phyloP scores from a whole-genome alignment of 345 rosid genomes.

The Ceriops zippeliana region DNA sequence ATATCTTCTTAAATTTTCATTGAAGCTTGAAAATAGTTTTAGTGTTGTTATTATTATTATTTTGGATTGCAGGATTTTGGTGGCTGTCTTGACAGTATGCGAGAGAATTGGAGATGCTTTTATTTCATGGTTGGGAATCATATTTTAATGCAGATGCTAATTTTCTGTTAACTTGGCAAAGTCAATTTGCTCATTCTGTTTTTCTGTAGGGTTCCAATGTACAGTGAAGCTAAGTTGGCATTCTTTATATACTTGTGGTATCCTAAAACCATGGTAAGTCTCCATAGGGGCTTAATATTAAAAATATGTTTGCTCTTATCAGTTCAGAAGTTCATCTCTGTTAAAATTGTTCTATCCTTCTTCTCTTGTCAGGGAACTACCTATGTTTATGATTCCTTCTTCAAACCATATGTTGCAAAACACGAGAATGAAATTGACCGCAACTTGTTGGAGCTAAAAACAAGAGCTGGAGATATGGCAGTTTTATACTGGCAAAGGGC shows the following conservation, averaged over 20 bases:
- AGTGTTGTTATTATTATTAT: not conserved
- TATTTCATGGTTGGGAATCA: slow-evolving; percentile 51
- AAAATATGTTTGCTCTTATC: not conserved
- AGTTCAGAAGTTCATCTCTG: not conserved
- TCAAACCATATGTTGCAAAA: slow-evolving; percentile 15
- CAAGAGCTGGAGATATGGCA: slow-evolving; percentile 15
- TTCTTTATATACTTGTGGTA: slow-evolving; percentile 82
- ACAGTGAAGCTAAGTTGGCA: slow-evolving; percentile 78
- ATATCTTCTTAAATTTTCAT: not conserved
- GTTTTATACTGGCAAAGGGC: slow-evolving; percentile 21
- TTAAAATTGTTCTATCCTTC: not conserved
- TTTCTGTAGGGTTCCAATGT: slow-evolving; percentile 73
- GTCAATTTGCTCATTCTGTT: not conserved
- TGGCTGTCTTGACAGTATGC: slow-evolving; percentile 53
- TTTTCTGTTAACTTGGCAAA: not conserved
- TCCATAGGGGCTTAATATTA: not conserved
- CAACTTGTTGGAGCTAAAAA: slow-evolving; percentile 16
- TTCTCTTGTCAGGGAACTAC: slow-evolving; percentile 14
- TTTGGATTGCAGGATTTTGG: slow-evolving; percentile 55
- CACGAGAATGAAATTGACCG: slow-evolving; percentile 26
- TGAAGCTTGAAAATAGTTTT: not conserved
- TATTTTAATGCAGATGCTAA: not conserved
- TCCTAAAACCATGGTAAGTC: slow-evolving; percentile 69
- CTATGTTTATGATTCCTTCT: slow-evolving; percentile 22
- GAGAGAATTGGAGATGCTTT: slow-evolving; percentile 68